phyloP scores from a whole-genome alignment of 2,329 filamentous ascomycete genomes.

The Fusarium cicatricum region DNA sequence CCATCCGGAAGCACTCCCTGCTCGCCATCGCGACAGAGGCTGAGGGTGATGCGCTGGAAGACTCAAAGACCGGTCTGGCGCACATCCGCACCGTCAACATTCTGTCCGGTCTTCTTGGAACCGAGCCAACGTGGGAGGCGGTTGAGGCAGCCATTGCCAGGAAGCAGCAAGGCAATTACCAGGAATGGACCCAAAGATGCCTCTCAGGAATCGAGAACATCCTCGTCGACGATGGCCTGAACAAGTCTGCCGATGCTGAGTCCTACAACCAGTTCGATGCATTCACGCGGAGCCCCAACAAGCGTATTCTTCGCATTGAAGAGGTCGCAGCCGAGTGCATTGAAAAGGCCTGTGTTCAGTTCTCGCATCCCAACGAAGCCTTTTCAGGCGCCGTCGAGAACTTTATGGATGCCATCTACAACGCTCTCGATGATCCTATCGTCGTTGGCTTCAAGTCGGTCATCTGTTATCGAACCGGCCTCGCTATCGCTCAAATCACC shows the following conservation, averaged over 20 bases:
- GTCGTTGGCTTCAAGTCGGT: conserved; percentile 86
- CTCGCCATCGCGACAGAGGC: conserved; percentile 77
- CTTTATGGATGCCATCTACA: conserved; percentile 57
- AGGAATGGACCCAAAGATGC: conserved; percentile 69
- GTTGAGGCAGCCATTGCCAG: conserved; percentile 56
- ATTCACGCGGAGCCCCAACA: conserved; percentile 70
- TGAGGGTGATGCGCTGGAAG: conserved; percentile 69
- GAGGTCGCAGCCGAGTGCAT: conserved; percentile 71
- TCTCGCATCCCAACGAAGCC: conserved; percentile 39
- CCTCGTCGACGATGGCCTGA: conserved; percentile 80
- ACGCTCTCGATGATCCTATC: conserved; percentile 68
- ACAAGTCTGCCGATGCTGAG: conserved; percentile 62
- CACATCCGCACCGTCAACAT: conserved; percentile 76
- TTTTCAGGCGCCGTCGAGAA: conserved; percentile 46
- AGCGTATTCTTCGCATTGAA: conserved; percentile 82
- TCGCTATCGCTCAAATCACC: conserved; percentile 62
- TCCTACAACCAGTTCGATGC: conserved; percentile 70
- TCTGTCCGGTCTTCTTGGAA: conserved; percentile 70
- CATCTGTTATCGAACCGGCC: conserved; percentile 81
- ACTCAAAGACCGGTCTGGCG: conserved; percentile 68
- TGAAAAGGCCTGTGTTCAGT: conserved; percentile 52
- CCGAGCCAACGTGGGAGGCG: conserved; percentile 67
- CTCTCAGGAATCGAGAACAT: conserved; percentile 76
- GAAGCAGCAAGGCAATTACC: conserved; percentile 55
- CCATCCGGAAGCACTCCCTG: conserved; percentile 57